A percentile compares a stretch with the other conserved stretches of the same genome.
phyloP scores from a whole-genome alignment of 2,329 filamentous ascomycete species.

The Fusarium sp. region DNA sequence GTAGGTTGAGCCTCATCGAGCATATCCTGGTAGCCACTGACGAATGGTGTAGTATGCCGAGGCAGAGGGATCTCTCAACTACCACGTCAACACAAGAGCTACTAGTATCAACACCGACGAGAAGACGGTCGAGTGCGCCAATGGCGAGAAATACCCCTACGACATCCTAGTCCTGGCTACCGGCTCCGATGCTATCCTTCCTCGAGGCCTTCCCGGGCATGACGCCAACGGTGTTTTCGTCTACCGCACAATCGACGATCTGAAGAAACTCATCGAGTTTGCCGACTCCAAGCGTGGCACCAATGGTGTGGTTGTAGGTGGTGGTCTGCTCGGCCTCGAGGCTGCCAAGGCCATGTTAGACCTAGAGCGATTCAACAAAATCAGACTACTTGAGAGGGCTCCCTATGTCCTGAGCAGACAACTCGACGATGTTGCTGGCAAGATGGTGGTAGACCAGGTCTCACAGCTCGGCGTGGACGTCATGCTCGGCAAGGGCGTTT shows the following conservation, averaged over 20 bases:
- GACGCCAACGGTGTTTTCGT: conserved; percentile 89
- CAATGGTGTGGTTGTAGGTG: conserved; percentile 82
- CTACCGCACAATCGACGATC: conserved; percentile 86
- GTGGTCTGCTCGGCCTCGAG: conserved; percentile 86
- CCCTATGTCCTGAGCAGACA: conserved; percentile 86
- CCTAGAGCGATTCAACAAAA: conserved; percentile 76
- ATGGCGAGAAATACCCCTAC: conserved; percentile 77
- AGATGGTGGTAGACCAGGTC: conserved; percentile 86
- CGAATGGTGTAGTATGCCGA: conserved; percentile 68
- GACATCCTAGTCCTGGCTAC: conserved; percentile 87
- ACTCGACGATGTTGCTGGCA: conserved; percentile 83
- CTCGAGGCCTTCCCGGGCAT: conserved; percentile 76
- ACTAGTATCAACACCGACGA: conserved; percentile 70
- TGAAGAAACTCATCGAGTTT: conserved; percentile 81
- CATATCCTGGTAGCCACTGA: conserved; percentile 9
- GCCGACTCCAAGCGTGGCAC: conserved; percentile 74
- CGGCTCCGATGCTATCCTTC: conserved; percentile 85
- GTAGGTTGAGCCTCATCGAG: conserved; percentile 53
- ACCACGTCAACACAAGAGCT: conserved; percentile 80
- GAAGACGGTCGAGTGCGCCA: conserved; percentile 77
- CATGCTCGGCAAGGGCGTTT: conserved; percentile 80
- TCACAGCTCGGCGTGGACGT: conserved; percentile 83
- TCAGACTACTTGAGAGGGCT: conserved; percentile 85
- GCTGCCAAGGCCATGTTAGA: conserved; percentile 95
- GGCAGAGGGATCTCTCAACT: conserved; percentile 75